Conservation (phyloP, 352 stramenopile species). For the Globisporangium nagaii region DNA sequence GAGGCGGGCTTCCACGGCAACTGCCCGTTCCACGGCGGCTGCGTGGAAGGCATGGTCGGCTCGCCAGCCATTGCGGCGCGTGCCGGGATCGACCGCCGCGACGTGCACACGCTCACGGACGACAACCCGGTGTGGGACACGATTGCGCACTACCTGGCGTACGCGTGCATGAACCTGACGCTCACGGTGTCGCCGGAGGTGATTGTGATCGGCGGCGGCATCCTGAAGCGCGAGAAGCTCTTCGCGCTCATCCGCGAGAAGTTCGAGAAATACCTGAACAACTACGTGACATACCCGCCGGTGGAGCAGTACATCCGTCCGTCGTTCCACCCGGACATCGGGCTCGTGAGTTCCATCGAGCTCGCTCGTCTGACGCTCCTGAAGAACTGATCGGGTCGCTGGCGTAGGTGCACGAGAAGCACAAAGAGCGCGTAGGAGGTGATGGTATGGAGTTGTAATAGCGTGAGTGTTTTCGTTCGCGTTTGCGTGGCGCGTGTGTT, state of each 20-base stretch:
- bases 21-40: slow-evolving; percentile 89
- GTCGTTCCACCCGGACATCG: slow-evolving; percentile 79
- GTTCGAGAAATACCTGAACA: slow-evolving; percentile 73
- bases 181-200: slow-evolving; percentile 91
- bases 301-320: slow-evolving; percentile 75
- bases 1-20: slow-evolving; percentile 70
- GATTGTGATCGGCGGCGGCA: slow-evolving; percentile 95
- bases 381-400: slow-evolving; percentile 7
- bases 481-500: background rate
- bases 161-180: slow-evolving; percentile 92
- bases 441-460: slow-evolving; percentile 14
- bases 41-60: slow-evolving; percentile 91
- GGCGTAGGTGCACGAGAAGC: slow-evolving; percentile 1
- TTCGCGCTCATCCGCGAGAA: slow-evolving; percentile 80
- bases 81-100: slow-evolving; percentile 62
- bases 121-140: slow-evolving; percentile 90
- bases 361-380: slow-evolving; percentile 63
- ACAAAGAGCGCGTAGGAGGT: background rate
- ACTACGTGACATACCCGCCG: slow-evolving; percentile 71
- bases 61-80: slow-evolving; percentile 88
- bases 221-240: slow-evolving; percentile 88
- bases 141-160: slow-evolving; percentile 93
- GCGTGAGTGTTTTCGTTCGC: background rate
- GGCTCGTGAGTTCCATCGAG: slow-evolving; percentile 80
- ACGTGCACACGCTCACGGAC: slow-evolving; percentile 77